Percentiles rank a stretch among this genome's conserved stretches.
These are phyloP conservation scores for Phytophthora litchii DNA, from an alignment of 352 stramenopile genomes.

Conservation along the genomic window DNA sequence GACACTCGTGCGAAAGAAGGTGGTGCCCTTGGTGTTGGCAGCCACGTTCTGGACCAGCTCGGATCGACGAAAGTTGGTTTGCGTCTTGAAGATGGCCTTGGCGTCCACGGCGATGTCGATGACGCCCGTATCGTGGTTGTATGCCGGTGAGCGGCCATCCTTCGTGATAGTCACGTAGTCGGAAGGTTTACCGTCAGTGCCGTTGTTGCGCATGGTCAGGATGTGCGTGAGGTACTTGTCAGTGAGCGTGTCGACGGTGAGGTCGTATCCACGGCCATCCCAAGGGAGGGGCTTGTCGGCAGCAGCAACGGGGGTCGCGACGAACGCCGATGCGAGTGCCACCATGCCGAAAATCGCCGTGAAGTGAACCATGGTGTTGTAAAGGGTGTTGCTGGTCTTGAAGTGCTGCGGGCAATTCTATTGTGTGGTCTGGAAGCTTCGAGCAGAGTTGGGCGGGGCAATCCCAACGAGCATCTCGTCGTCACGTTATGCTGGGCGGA, in stretches of 20 bases:
- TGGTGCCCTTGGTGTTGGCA: slow-evolving; percentile 34
- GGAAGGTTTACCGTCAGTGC: slow-evolving; percentile 32
- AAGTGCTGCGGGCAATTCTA: slow-evolving; percentile 1
- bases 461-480: slow-evolving; percentile 1
- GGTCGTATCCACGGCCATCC: slow-evolving; percentile 47
- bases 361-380: slow-evolving; percentile 7
- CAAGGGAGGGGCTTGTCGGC: slow-evolving; percentile 37
- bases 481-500: background rate
- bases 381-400: background rate
- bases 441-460: slow-evolving; percentile 1
- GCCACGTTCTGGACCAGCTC: slow-evolving; percentile 36
- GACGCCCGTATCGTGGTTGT: slow-evolving; percentile 43
- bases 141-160: slow-evolving; percentile 45
- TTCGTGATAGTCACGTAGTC: slow-evolving; percentile 48
- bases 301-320: background rate
- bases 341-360: slow-evolving; percentile 4
- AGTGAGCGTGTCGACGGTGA: slow-evolving; percentile 48
- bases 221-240: slow-evolving; percentile 65
- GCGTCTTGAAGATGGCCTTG: slow-evolving; percentile 19
- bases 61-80: slow-evolving; percentile 13
- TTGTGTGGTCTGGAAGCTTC: background rate
- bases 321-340: background rate
- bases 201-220: slow-evolving; percentile 51
- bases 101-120: slow-evolving; percentile 16
- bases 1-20: slow-evolving; percentile 59